Evolutionary conservation across 257 asterid genomes (phyloP).

Genomic region (Jacaranda mimosifolia): DNA sequence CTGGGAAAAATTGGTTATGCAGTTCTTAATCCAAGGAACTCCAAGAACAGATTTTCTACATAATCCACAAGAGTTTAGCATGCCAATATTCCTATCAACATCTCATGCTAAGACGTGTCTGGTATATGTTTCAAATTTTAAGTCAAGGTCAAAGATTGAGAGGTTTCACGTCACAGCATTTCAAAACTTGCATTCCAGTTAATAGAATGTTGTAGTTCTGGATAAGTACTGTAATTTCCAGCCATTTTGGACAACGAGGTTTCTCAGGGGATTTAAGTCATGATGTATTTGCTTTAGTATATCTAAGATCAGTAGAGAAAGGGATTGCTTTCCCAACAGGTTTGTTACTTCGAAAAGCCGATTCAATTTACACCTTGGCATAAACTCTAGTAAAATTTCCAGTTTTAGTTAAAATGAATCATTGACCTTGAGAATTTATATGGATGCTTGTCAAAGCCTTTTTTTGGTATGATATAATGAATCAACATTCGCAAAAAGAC

Average conservation of each 20-base stretch:
- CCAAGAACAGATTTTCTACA: background rate
- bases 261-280: background rate
- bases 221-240: background rate
- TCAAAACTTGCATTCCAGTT: background rate
- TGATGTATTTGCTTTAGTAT: background rate
- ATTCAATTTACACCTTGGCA: background rate
- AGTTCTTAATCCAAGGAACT: conserved; percentile 14
- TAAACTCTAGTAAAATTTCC: background rate
- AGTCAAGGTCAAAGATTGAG: background rate
- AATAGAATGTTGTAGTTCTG: background rate
- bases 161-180: background rate
- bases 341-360: background rate
- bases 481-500: background rate
- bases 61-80: background rate
- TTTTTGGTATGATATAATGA: background rate
- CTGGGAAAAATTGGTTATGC: background rate
- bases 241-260: background rate
- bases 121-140: background rate
- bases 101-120: background rate
- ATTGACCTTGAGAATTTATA: background rate
- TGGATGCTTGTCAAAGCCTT: background rate
- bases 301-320: background rate
- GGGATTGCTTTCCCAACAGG: background rate
- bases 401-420: background rate
- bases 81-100: background rate